Base-by-base conservation (phyloP, 257 asterid species). In the Nemophila menziesii region DNA sequence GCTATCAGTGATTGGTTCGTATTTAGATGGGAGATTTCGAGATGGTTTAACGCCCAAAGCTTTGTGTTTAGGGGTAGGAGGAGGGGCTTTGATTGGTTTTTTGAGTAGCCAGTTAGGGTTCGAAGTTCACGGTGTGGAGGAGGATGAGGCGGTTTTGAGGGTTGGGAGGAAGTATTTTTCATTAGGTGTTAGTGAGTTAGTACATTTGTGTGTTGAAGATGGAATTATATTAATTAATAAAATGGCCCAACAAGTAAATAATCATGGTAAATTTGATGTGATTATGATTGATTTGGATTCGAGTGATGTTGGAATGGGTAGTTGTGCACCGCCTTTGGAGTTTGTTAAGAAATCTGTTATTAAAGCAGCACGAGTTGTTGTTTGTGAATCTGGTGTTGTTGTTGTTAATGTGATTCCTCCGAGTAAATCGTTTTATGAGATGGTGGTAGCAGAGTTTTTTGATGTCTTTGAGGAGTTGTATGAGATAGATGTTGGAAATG, bases 231-330 rank as follows among this genome's bases (percentile, higher is more conserved):
- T 57, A 52, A 65, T 83, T 39, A 36, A 67, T 43, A 65, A 67
- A 15, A 44, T 72, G 7, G 73, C 76, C 1, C 49, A 5, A 47
- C 38, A 21, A 13, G 68, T 7, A 21, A 21, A 43, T 16, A 20
- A 27, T 42, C 29, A 9, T 11, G 33, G 49, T 39, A 71, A 40
- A 39, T 89, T 78, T 61, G 77, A 84, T 55, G 76, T 68, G 52
- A 39, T 80, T 19, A 89, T 89, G 97, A 87, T 80, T 61, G 97
- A 89, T 73, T 42, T 89, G 77, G 97, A 89, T 57, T 78, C 95
- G 0, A 67, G 67, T 49, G 86, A 83, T 47, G 64, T 64, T 20
- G 33, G 29, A 15, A 13, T 40, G 36, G 90, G 93, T 27, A 63
- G 55, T 14, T 73, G 60, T 49, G 97, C 93, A 2, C 97, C 97